Evolutionary conservation across 73 alveolate genomes (phyloP).

Genomic region (Paramecium tetraurelia): DNA sequence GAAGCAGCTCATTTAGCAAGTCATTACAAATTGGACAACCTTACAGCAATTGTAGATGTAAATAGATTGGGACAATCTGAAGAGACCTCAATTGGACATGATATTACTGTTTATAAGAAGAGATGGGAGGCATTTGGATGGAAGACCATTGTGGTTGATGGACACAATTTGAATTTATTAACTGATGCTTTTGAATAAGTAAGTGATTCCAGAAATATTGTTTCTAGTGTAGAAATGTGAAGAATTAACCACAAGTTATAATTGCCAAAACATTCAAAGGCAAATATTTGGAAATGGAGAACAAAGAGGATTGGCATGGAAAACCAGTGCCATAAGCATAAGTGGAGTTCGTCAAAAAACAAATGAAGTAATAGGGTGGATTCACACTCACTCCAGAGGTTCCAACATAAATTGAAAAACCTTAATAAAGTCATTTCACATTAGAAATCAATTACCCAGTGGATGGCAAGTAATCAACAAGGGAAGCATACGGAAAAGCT

Average conservation of each 20-base stretch:
- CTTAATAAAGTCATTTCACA: not conserved
- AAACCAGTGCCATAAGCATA: constrained; percentile 65
- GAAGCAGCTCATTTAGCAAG: constrained; percentile 81
- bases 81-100: constrained; percentile 72
- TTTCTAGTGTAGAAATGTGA: constrained; percentile 26
- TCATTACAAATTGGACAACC: constrained; percentile 72
- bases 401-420: not conserved
- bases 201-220: not conserved
- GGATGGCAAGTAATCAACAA: constrained; percentile 68
- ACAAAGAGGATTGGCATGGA: constrained; percentile 75
- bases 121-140: constrained; percentile 83
- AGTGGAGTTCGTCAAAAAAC: constrained; percentile 12
- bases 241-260: constrained; percentile 65
- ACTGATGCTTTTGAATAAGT: constrained; percentile 65
- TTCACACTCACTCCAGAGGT: not conserved
- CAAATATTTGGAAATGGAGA: constrained; percentile 66
- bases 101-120: constrained; percentile 59
- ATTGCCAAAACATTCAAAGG: constrained; percentile 79
- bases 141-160: constrained; percentile 71
- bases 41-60: constrained; percentile 76
- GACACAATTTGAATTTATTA: constrained; percentile 66
- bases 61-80: constrained; percentile 80
- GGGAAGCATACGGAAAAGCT: constrained; percentile 79
- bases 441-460: not conserved
- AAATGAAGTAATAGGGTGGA: not conserved